phyloP scores from a whole-genome alignment of 345 rosid genomes.

The Clausena lansium region DNA sequence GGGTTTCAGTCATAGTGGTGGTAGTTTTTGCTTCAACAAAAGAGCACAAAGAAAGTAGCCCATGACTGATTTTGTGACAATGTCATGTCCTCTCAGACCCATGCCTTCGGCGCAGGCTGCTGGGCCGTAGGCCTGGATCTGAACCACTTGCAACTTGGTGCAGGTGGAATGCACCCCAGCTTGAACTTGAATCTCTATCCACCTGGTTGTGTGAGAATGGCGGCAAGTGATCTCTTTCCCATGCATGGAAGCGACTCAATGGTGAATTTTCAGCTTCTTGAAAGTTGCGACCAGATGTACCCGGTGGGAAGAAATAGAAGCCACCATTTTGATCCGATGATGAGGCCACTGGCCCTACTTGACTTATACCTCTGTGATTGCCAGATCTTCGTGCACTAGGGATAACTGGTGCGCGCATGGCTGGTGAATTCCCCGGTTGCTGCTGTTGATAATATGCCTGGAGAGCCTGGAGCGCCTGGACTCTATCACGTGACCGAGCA shows the following conservation, averaged over 20 bases:
- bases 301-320: slow-evolving; percentile 59
- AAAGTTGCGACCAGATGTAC: slow-evolving; percentile 46
- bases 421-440: slow-evolving; percentile 45
- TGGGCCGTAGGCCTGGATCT: slow-evolving; percentile 41
- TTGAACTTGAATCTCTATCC: slow-evolving; percentile 60
- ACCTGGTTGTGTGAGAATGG: slow-evolving; percentile 53
- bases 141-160: slow-evolving; percentile 52
- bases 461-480: slow-evolving; percentile 91
- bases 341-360: slow-evolving; percentile 56
- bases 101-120: slow-evolving; percentile 72
- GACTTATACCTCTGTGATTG: slow-evolving; percentile 52
- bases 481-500: slow-evolving; percentile 80
- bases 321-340: slow-evolving; percentile 70
- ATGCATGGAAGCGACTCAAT: slow-evolving; percentile 43
- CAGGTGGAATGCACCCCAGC: slow-evolving; percentile 61
- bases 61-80: slow-evolving; percentile 55
- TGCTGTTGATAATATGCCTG: slow-evolving; percentile 95
- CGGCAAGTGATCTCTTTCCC: slow-evolving; percentile 78
- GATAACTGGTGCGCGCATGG: slow-evolving; percentile 51
- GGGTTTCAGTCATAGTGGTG: slow-evolving; percentile 35
- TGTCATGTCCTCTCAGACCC: slow-evolving; percentile 60
- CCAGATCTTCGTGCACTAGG: slow-evolving; percentile 53
- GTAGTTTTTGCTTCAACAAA: slow-evolving; percentile 35
- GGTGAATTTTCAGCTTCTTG: slow-evolving; percentile 48
- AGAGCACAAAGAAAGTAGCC: slow-evolving; percentile 20